These are phyloP conservation scores for Coemansia sp. DNA, from an alignment of 192 early-diverging fungal species.

Conservation along the genomic window DNA sequence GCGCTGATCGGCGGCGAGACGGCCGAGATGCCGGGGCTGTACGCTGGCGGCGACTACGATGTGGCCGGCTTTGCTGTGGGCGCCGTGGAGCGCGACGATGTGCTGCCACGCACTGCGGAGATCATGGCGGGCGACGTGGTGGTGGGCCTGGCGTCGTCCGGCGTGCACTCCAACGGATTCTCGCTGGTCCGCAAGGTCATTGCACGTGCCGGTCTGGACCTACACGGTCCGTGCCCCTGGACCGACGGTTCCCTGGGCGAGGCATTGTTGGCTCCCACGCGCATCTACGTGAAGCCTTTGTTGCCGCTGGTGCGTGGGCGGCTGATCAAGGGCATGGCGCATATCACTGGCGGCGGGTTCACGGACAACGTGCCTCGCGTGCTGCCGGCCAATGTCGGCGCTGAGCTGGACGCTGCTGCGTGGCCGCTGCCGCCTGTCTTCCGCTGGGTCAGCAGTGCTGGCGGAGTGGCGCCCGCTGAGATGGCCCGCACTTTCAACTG, in stretches of 20 bases:
- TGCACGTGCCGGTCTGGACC: constrained; percentile 69
- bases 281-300: constrained; percentile 94
- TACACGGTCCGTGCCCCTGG: constrained; percentile 82
- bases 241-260: constrained; percentile 62
- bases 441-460: constrained; percentile 88
- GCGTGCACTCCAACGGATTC: constrained; percentile 99
- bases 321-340: constrained; percentile 94
- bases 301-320: constrained; percentile 71
- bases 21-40: constrained; percentile 99
- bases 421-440: constrained; percentile 93
- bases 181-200: constrained; percentile 94
- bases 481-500: constrained; percentile 99
- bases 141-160: constrained; percentile 92
- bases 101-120: constrained; percentile 80
- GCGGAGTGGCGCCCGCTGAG: constrained; percentile 68
- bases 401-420: constrained; percentile 74
- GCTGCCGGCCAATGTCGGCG: constrained; percentile 81
- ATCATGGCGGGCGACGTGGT: constrained; percentile 83
- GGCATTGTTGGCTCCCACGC: constrained; percentile 88
- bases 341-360: constrained; percentile 99
- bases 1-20: constrained; percentile 99
- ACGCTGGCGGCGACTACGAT: constrained; percentile 83
- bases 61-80: constrained; percentile 97
- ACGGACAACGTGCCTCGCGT: constrained; percentile 97
- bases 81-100: constrained; percentile 86